Percentiles rank a stretch among this genome's conserved stretches.
phyloP scores from a whole-genome alignment of 345 rosid species.

The Eucalyptus cloeziana region DNA sequence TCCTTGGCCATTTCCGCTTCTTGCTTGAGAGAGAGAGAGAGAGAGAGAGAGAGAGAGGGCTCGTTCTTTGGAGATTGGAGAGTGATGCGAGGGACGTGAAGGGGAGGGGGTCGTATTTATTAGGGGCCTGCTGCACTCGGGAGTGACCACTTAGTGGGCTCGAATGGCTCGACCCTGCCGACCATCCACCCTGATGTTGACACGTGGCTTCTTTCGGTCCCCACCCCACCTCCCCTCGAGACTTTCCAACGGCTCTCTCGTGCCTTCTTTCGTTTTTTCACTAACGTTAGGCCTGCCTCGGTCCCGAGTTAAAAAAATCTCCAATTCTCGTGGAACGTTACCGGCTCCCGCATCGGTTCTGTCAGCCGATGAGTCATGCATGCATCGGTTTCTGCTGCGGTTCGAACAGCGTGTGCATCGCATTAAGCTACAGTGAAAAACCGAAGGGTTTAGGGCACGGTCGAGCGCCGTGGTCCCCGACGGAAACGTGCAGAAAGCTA shows the following conservation, averaged over 20 bases:
- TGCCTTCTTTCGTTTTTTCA: neutral
- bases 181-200: neutral
- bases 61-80: neutral
- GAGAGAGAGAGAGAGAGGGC: neutral
- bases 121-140: no score
- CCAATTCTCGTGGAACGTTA: neutral
- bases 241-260: neutral
- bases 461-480: neutral
- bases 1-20: conserved; percentile 14
- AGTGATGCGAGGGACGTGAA: neutral
- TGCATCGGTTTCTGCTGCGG: neutral
- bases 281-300: neutral
- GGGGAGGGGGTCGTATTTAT: neutral
- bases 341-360: neutral
- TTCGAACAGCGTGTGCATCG: no score
- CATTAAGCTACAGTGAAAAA: neutral
- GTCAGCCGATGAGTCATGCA: neutral
- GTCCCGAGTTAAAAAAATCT: neutral
- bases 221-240: neutral
- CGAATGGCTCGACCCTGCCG: neutral
- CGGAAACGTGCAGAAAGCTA: neutral
- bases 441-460: neutral
- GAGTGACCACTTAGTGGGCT: neutral
- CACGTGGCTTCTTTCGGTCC: neutral
- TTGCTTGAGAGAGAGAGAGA: neutral